A percentile compares a stretch with the other conserved stretches of the same genome.
phyloP scores from a whole-genome alignment of 768 basidiomycete genomes.

The Rhizopogon rudus region DNA sequence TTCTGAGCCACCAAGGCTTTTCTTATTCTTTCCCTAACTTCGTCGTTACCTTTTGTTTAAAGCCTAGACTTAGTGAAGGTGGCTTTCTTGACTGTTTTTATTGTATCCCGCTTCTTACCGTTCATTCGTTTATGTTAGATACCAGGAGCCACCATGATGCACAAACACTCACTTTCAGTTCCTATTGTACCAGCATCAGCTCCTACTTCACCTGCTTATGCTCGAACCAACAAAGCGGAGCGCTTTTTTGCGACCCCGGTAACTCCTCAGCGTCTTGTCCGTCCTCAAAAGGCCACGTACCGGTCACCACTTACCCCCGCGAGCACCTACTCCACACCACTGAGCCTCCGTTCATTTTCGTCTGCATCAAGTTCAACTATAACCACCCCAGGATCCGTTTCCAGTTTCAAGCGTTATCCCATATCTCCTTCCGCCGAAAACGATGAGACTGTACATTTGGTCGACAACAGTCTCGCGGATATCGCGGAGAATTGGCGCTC shows the following conservation, averaged over 20 bases:
- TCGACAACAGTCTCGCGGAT: conserved; percentile 50
- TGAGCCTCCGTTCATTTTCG: conserved; percentile 60
- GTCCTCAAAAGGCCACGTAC: conserved; percentile 37
- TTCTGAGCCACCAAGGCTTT: conserved; percentile 16
- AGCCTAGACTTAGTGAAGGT: conserved; percentile 19
- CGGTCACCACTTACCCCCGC: conserved; percentile 60
- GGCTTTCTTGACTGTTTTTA: not conserved
- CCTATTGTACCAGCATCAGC: conserved; percentile 35
- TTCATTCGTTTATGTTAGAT: conserved; percentile 9
- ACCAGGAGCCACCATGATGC: conserved; percentile 15
- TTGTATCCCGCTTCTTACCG: not conserved
- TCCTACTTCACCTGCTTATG: conserved; percentile 37
- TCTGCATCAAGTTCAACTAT: conserved; percentile 46
- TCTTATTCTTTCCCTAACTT: conserved; percentile 18
- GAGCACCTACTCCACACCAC: conserved; percentile 46
- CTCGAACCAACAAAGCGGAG: conserved; percentile 29
- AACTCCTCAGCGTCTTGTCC: conserved; percentile 60
- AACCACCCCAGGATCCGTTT: conserved; percentile 49
- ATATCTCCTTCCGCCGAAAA: conserved; percentile 42
- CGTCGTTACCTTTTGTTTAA: conserved; percentile 9
- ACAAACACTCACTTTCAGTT: conserved; percentile 25
- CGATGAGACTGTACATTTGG: conserved; percentile 18
- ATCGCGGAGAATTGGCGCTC: conserved; percentile 69
- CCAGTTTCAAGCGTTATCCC: conserved; percentile 37
- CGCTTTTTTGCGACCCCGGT: conserved; percentile 38